Conservation (phyloP, 2,329 filamentous ascomycete species). For the Teratosphaeriaceae sp. region DNA sequence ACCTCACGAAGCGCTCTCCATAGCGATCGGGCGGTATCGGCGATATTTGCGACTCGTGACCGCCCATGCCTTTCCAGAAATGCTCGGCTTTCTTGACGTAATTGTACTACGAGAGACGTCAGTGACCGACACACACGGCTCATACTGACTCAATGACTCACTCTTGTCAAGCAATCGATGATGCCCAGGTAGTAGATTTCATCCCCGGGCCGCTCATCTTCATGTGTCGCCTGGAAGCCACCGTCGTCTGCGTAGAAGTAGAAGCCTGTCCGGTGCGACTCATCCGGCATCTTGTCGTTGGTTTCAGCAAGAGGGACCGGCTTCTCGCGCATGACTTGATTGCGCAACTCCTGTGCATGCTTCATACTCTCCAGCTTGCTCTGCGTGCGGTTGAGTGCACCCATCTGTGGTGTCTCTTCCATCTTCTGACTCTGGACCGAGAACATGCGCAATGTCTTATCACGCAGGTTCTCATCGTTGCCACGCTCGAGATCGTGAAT, state of each 20-base stretch:
- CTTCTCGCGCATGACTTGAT: conserved; percentile 87
- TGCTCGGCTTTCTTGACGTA: conserved; percentile 92
- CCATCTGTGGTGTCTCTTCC: conserved; percentile 42
- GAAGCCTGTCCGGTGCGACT: conserved; percentile 67
- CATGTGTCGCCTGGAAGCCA: conserved; percentile 86
- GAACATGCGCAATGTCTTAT: conserved; percentile 89
- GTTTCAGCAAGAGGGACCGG: conserved; percentile 88
- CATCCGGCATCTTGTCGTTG: conserved; percentile 74
- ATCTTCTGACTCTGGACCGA: conserved; percentile 67
- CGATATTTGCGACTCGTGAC: conserved; percentile 81
- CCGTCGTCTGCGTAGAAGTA: conserved; percentile 94
- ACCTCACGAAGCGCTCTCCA: conserved; percentile 87
- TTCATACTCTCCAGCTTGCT: conserved; percentile 88
- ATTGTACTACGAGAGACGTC: conserved; percentile 59
- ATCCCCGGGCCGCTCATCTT: conserved; percentile 75
- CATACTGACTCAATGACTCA: conserved; percentile 45
- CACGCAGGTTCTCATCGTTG: conserved; percentile 87
- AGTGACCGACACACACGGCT: neutral
- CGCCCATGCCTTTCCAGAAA: conserved; percentile 90
- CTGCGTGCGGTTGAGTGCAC: conserved; percentile 73
- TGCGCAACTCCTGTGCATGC: conserved; percentile 82
- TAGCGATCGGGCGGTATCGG: conserved; percentile 86
- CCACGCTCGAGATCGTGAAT: conserved; percentile 87
- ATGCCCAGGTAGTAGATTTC: conserved; percentile 98
- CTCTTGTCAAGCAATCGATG: conserved; percentile 95